Conservation (phyloP, 495 filamentous ascomycete genomes). For the Astrothelium macrocarpum region DNA sequence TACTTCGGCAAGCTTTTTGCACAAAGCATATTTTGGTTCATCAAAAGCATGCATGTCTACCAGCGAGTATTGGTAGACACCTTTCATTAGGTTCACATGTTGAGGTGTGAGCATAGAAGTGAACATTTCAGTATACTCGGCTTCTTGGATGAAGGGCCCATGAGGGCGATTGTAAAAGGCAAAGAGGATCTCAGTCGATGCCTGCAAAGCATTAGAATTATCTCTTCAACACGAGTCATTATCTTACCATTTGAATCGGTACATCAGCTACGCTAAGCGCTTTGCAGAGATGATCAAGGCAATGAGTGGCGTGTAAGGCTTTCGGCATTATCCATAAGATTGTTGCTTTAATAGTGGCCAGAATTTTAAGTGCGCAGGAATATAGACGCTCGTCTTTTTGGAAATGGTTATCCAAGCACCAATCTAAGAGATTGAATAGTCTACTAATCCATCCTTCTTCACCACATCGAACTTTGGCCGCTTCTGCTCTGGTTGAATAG, state of each 20-base stretch:
- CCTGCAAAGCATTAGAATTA: constrained; percentile 42
- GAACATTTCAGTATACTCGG: constrained; percentile 70
- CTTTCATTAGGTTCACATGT: constrained; percentile 59
- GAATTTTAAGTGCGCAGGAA: constrained; percentile 59
- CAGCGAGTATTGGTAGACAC: constrained; percentile 72
- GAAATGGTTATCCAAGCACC: constrained; percentile 46
- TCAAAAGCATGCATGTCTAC: constrained; percentile 72
- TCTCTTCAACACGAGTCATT: background rate
- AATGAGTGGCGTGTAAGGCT: constrained; percentile 59
- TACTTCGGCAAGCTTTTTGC: constrained; percentile 91
- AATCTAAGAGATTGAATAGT: constrained; percentile 61
- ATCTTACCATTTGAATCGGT: constrained; percentile 60
- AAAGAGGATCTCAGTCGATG: constrained; percentile 74
- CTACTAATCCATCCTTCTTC: constrained; percentile 80
- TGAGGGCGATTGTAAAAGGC: constrained; percentile 61
- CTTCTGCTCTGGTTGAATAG: constrained; percentile 57
- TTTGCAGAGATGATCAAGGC: constrained; percentile 61
- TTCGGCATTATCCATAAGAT: constrained; percentile 78
- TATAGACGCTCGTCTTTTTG: constrained; percentile 54
- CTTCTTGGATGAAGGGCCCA: constrained; percentile 50
- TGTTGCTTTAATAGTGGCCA: constrained; percentile 64
- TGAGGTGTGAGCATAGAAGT: constrained; percentile 65
- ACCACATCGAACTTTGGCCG: constrained; percentile 56
- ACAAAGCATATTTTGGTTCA: constrained; percentile 81
- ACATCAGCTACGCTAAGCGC: constrained; percentile 65